Evolutionary conservation across 78 protist species (phyloP).

Genomic region (Pigoraptor vietnamica): DNA sequence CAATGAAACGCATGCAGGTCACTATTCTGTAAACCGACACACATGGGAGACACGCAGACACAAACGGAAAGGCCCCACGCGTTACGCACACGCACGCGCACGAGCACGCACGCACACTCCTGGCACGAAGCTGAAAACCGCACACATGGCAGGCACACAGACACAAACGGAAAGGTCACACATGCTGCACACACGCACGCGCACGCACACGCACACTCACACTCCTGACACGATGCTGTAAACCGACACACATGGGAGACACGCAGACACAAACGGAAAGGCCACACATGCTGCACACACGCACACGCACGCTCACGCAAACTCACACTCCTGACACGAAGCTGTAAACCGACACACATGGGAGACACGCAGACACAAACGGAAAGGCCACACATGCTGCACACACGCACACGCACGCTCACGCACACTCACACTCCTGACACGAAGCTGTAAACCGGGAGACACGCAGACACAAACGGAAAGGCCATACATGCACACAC

Average conservation of each 20-base stretch:
- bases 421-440: neutral
- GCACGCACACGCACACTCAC: neutral
- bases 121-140: neutral
- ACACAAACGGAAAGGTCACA: neutral
- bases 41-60: neutral
- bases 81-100: neutral
- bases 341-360: neutral
- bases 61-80: neutral
- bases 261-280: neutral
- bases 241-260: neutral
- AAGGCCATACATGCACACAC: neutral
- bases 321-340: neutral
- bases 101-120: neutral
- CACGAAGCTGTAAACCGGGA: neutral
- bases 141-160: neutral
- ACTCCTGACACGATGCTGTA: neutral
- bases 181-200: neutral
- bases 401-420: neutral
- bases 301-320: neutral
- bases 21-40: neutral
- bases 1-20: too few species aligned
- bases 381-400: too few species aligned
- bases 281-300: neutral
- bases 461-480: neutral
- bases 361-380: neutral